Evolutionary conservation across 805 yeast genomes (phyloP), one percentile per base, ranked within the genome.

Genomic region (Lachancea kluyveri): DNA sequence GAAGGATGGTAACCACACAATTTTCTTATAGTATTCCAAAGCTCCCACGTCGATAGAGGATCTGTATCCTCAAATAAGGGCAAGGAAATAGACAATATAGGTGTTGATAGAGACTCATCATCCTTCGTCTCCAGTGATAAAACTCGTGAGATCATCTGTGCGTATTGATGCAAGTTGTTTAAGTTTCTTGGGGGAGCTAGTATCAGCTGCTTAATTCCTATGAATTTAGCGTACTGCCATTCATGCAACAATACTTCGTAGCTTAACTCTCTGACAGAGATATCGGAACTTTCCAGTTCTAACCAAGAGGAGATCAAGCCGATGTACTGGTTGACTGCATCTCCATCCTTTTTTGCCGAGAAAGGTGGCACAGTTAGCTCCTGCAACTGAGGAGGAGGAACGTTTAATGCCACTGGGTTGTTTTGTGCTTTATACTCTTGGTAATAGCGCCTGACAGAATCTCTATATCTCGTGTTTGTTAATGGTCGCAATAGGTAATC

Each of bases 241-340:
- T 79, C 85, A 42, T 75, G 72, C 17, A 54, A 37, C n/a, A 79
- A 48, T 1, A 77, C 80, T 43, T 77, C 77, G 21, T 58, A 56
- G 5, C 80, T 73, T 30, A 77, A 60, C 39, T 67, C 71, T 18
- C 78, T 70, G 3, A 72, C 60, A 5, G 63, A 39, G 0, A 57
- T 50, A 48, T 76, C 73, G 7, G 59, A 56, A 18, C 77, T 68
- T 41, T 78, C 85, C 24, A 78, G 53, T 45, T 78, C 85, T n/a
- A 77, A 60, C 85, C 86, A 79, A 2, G 81, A 73, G 0, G 85
- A 70, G 3, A 78, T 52, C 18, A 78, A 45, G 0, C 83, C 85
- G 15, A 79, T 67, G 18, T 6, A 73, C 54, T 40, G 56, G 4
- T 47, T 39, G 8, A 42, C 14, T 18, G 13, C 21, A 10, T 41